Conservation (phyloP, 192 early-diverging fungal genomes). For the Polychytrium aggregatum region DNA sequence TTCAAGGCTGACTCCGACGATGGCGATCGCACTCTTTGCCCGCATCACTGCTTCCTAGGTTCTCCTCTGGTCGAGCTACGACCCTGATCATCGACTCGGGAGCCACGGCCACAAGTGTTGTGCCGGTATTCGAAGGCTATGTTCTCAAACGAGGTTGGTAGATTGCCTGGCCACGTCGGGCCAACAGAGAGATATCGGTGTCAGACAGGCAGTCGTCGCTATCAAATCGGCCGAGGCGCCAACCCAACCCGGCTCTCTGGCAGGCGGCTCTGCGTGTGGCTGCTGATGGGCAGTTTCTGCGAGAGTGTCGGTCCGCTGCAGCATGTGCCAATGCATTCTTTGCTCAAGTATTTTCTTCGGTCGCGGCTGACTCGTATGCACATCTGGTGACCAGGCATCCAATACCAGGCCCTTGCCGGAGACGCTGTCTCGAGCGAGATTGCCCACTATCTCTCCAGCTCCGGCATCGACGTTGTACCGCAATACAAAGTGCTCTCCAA, state of each 20-base stretch:
- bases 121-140: constrained; percentile 96
- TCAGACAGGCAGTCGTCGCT: no score
- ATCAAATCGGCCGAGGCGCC: no score
- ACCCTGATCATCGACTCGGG: constrained; percentile 91
- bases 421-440: constrained; percentile 72
- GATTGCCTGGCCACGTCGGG: not conserved
- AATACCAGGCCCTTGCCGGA: constrained; percentile 65
- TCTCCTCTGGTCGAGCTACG: constrained; percentile 76
- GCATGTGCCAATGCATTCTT: no score
- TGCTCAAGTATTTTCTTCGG: no score
- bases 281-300: no score
- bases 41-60: constrained; percentile 44
- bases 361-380: constrained; percentile 29
- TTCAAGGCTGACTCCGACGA: constrained; percentile 5
- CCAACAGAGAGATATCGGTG: no score
- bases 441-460: constrained; percentile 41
- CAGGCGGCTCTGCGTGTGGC: no score
- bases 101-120: constrained; percentile 72
- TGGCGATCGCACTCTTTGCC: no score
- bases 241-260: no score
- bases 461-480: constrained; percentile 53
- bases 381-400: constrained; percentile 24
- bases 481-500: constrained; percentile 77
- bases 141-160: constrained; percentile 74
- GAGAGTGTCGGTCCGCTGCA: no score